phyloP scores from a whole-genome alignment of 768 basidiomycete species.

The Coprinopsis sp. region DNA sequence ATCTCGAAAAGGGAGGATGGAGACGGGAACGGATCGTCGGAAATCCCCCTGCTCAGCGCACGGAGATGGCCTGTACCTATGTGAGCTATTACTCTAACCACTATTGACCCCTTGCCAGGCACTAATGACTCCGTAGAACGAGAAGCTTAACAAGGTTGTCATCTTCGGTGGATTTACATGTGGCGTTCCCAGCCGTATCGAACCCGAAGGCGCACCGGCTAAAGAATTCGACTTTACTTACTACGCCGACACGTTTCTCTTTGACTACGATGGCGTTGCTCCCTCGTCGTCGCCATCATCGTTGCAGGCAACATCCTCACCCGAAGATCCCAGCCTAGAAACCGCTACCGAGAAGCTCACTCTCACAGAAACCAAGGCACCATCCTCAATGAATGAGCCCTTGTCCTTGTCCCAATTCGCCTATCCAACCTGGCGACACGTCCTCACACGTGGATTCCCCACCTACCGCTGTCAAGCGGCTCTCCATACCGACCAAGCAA shows the following conservation, averaged over 20 bases:
- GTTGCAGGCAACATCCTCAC: too few relatives aligned
- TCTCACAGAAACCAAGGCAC: too few relatives aligned
- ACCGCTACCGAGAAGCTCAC: too few relatives aligned
- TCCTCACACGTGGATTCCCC: slow-evolving; percentile 36
- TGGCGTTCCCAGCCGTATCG: not conserved
- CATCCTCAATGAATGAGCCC: too few relatives aligned
- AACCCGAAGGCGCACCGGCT: not conserved
- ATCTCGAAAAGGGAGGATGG: slow-evolving; percentile 25
- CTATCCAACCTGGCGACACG: slow-evolving; percentile 27
- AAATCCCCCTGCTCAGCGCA: slow-evolving; percentile 27
- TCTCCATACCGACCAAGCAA: slow-evolving; percentile 28
- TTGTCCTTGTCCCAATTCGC: not conserved
- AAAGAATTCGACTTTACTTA: slow-evolving; percentile 18
- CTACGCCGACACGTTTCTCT: slow-evolving; percentile 36
- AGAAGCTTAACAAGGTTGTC: too few relatives aligned
- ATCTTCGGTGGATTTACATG: not conserved
- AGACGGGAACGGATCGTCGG: slow-evolving; percentile 24
- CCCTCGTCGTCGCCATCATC: not conserved
- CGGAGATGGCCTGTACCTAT: slow-evolving; percentile 25
- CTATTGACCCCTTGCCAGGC: too few relatives aligned
- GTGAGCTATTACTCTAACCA: too few relatives aligned
- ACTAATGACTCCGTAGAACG: too few relatives aligned
- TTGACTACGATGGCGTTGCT: slow-evolving; percentile 18
- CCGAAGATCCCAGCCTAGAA: too few relatives aligned
- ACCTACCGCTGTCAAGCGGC: slow-evolving; percentile 29